Conservation (phyloP, 805 yeast genomes). For the Suhomyces emberorum region DNA sequence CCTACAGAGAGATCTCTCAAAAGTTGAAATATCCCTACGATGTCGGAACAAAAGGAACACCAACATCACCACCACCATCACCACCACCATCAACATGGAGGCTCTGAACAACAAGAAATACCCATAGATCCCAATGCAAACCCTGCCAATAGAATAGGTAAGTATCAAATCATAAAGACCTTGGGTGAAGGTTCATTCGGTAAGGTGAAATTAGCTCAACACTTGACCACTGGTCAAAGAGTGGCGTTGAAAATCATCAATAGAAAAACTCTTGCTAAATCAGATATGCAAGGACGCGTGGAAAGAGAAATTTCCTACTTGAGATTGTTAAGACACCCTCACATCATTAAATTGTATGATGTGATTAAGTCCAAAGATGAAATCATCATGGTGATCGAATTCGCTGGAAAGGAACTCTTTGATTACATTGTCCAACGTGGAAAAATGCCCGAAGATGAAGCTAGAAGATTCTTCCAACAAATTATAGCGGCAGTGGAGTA, state of each 20-base stretch:
- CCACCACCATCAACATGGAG: constrained; percentile 17
- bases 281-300: constrained; percentile 30
- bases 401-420: constrained; percentile 28
- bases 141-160: constrained; percentile 65
- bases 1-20: too few relatives aligned
- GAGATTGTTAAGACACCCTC: constrained; percentile 28
- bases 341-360: constrained; percentile 29
- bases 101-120: constrained; percentile 1
- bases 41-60: constrained; percentile 6
- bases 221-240: constrained; percentile 25
- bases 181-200: constrained; percentile 31
- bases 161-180: constrained; percentile 36
- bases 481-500: constrained; percentile 30
- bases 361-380: constrained; percentile 30
- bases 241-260: constrained; percentile 31
- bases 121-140: constrained; percentile 18
- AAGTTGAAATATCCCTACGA: too few relatives aligned
- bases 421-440: constrained; percentile 30
- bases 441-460: constrained; percentile 29
- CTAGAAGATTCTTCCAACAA: constrained; percentile 28
- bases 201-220: constrained; percentile 30
- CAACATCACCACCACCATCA: constrained; percentile 16
- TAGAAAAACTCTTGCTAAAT: constrained; percentile 27
- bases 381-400: constrained; percentile 30
- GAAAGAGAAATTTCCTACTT: constrained; percentile 29